Evolutionary conservation across 2,329 filamentous ascomycete species (phyloP).

Genomic region (Hypoxylon sp.): DNA sequence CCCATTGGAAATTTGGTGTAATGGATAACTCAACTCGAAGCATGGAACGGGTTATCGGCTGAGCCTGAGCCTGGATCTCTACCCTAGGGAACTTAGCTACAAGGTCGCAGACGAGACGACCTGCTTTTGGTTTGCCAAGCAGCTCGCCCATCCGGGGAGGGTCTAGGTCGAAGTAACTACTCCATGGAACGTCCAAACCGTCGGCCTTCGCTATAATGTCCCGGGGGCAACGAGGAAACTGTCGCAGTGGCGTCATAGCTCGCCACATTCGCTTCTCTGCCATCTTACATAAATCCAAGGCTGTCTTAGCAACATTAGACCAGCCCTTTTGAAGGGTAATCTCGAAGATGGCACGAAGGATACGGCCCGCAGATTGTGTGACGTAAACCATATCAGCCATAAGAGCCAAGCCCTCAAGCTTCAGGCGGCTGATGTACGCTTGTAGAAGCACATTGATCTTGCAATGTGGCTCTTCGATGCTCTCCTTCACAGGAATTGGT

Average conservation of each 20-base stretch:
- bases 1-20: constrained; percentile 96
- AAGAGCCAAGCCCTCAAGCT: constrained; percentile 91
- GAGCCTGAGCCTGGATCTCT: constrained; percentile 92
- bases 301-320: constrained; percentile 92
- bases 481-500: constrained; percentile 96
- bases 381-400: constrained; percentile 99
- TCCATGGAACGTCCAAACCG: constrained; percentile 94
- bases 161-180: constrained; percentile 94
- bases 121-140: constrained; percentile 89
- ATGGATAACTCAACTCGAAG: constrained; percentile 91
- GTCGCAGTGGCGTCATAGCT: constrained; percentile 94
- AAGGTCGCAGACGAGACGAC: constrained; percentile 85
- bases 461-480: constrained; percentile 94
- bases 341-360: constrained; percentile 94
- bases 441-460: constrained; percentile 99
- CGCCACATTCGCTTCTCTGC: constrained; percentile 99
- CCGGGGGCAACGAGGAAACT: constrained; percentile 85
- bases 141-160: constrained; percentile 97
- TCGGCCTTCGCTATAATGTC: constrained; percentile 95
- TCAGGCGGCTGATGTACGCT: constrained; percentile 95
- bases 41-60: constrained; percentile 95
- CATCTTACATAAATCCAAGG: constrained; percentile 97
- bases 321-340: constrained; percentile 98
- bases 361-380: constrained; percentile 96
- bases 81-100: constrained; percentile 94